Conservation (phyloP, 441 rosid genomes). For the Adansonia rubrostipa region DNA sequence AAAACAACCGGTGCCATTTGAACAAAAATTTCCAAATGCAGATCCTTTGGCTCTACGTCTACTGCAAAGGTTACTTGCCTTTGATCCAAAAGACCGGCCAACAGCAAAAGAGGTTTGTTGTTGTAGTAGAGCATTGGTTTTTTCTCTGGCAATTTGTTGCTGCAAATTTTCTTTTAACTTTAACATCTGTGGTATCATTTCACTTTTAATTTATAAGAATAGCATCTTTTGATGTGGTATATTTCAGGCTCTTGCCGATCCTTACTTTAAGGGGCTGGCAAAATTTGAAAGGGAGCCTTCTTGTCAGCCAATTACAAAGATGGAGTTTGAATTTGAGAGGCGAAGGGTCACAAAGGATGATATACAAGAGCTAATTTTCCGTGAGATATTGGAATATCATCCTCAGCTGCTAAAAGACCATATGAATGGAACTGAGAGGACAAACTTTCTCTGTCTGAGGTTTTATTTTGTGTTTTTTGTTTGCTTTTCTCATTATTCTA, state of each 20-base stretch:
- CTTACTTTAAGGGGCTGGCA: conserved; percentile 88
- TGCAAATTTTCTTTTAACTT: conserved; percentile 8
- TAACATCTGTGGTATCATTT: background rate
- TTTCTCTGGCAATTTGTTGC: background rate
- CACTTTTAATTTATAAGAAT: conserved; percentile 9
- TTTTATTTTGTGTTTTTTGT: conserved; percentile 29
- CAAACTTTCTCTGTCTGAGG: conserved; percentile 93
- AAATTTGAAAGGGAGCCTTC: conserved; percentile 93
- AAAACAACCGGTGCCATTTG: conserved; percentile 70
- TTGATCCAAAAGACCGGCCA: conserved; percentile 94
- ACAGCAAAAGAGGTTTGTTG: conserved; percentile 84
- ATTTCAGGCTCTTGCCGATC: conserved; percentile 81
- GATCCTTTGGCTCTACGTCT: conserved; percentile 79
- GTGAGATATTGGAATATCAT: conserved; percentile 92
- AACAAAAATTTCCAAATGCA: conserved; percentile 81
- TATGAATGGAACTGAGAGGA: conserved; percentile 78
- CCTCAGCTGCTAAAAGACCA: conserved; percentile 89
- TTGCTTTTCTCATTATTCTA: conserved; percentile 20
- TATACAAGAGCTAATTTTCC: conserved; percentile 80
- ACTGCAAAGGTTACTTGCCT: conserved; percentile 84
- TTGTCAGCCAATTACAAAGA: conserved; percentile 85
- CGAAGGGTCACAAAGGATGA: conserved; percentile 91
- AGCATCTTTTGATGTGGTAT: conserved; percentile 7
- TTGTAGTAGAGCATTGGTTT: conserved; percentile 3
- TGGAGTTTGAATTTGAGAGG: conserved; percentile 97